Conservation (phyloP, 2,329 filamentous ascomycete genomes). For the Chaetomium sp. region DNA sequence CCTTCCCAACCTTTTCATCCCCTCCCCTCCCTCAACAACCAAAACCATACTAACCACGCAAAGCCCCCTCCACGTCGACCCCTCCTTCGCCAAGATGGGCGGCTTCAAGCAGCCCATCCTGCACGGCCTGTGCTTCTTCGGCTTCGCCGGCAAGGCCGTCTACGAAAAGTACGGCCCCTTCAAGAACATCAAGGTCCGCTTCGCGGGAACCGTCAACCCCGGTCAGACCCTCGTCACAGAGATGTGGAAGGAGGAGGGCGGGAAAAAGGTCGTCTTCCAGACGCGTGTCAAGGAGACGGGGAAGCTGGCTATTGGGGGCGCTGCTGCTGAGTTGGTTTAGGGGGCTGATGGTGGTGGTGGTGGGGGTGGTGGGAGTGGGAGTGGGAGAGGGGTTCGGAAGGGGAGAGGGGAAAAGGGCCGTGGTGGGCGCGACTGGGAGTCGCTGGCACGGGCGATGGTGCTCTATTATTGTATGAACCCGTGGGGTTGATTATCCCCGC, state of each 20-base stretch:
- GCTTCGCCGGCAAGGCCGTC: constrained; percentile 87
- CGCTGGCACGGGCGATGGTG: neutral
- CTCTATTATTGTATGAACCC: neutral
- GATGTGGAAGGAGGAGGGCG: constrained; percentile 85
- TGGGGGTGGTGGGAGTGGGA: neutral
- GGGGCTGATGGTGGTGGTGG: constrained; percentile 30
- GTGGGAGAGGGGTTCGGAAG: neutral
- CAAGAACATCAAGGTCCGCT: constrained; percentile 91
- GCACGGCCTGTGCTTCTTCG: constrained; percentile 95
- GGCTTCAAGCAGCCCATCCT: constrained; percentile 94
- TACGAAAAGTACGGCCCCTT: constrained; percentile 76
- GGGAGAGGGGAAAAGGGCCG: neutral
- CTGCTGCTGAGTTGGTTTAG: constrained; percentile 68
- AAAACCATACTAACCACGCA: neutral
- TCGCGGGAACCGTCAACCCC: constrained; percentile 81
- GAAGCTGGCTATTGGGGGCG: constrained; percentile 81
- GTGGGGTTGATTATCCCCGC: neutral
- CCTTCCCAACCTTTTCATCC: neutral
- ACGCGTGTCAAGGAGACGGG: constrained; percentile 89
- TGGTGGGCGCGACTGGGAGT: neutral
- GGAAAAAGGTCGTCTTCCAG: constrained; percentile 75
- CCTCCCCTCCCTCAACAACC: too few relatives aligned
- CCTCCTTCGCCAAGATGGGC: constrained; percentile 88
- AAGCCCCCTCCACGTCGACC: constrained; percentile 89
- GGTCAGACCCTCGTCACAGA: constrained; percentile 90